phyloP scores from a whole-genome alignment of 345 rosid species.

The Brassica napus region Da-Ae NC_063442.1:44363501-44364000 shows the following conservation, averaged over 20 bases:
- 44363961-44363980: neutral
- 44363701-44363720: neutral
- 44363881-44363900: conserved; percentile 87
- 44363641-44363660: no score
- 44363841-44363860: neutral
- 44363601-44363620: neutral
- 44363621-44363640: neutral
- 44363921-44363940: conserved; percentile 77
- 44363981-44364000: neutral
- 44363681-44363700: neutral
- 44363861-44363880: conserved; percentile 45
- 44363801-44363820: neutral
- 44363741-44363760: conserved; percentile 80
- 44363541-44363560: conserved; percentile 86
- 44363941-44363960: conserved; percentile 54
- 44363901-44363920: conserved; percentile 85
- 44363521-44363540: conserved; percentile 80
- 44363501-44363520: conserved; percentile 87
- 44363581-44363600: neutral
- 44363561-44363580: conserved; percentile 52
- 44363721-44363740: neutral
- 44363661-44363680: neutral
- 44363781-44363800: conserved; percentile 55
- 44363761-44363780: conserved; percentile 84
- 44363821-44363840: neutral